Base-by-base conservation (phyloP, 108 stramenopile species). In the Cyclotella sp. region DNA sequence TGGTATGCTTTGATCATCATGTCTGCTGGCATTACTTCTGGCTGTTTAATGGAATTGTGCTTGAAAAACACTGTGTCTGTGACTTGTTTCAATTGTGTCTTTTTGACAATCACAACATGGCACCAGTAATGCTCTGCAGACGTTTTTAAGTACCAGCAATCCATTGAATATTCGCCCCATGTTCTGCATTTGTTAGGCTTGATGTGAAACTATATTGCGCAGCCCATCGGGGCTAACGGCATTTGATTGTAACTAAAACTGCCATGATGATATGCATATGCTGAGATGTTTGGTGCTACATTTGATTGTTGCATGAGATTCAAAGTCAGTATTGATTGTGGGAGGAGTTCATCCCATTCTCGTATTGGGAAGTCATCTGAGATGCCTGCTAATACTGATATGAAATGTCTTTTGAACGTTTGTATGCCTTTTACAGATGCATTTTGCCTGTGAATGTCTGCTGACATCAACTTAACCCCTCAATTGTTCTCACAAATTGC, bases 331-430 rank as follows among this genome's bases (percentile, higher is more conserved):
- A 65, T 40, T 27, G 69, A 69, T 67, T 85, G 84, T 58, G 79
- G 79, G n/a, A 85, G 12, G 0, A 85, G 40, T n/a, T 44, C 9
- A 24, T 78, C 76, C 84, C 84, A 85, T 0, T 76, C 16, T 0
- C 63, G 60, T 8, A 78, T 27, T 0, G 80, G 84, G 64, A 84
- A 84, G 0, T 67, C 27, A 6, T 41, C 45, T 43, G 76, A 57
- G 14, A 66, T 57, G 8, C 76, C 43, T 66, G 63, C 55, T 18
- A 87, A 58, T 34, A 63, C 43, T 4, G 86, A 63, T 43, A 83
- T 78, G 66, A 87, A 84, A 58, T 87, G 86, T 30, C 73, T 70
- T 44, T 82, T 76, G 60, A 82, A 87, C 5, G 86, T 87, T 41
- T 69, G 84, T n/a, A 87, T 87, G 47, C 84, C 87, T 26, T 69